A percentile compares a stretch with the other conserved stretches of the same genome.
These are phyloP conservation scores for Nelumbo lutea DNA, from an alignment of 164 flowering plant species.

Conservation along the genomic window DNA sequence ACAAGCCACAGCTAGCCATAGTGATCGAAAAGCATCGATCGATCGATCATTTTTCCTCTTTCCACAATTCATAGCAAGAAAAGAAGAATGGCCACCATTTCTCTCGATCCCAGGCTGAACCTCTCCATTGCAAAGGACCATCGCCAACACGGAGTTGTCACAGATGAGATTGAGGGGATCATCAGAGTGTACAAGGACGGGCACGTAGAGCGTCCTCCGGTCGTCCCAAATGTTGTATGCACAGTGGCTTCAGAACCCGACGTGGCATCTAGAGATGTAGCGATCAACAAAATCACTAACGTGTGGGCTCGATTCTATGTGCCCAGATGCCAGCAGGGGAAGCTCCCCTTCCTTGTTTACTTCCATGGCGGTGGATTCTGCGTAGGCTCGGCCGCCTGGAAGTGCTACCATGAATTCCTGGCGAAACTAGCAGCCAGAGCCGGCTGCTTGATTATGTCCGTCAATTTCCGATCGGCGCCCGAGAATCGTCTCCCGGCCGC, in stretches of 20 bases:
- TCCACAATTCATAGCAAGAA: slow-evolving; percentile 8
- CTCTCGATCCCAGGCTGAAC: slow-evolving; percentile 28
- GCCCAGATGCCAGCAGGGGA: slow-evolving; percentile 25
- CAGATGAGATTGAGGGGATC: slow-evolving; percentile 46
- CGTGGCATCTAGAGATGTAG: slow-evolving; percentile 38
- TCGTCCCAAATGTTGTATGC: slow-evolving; percentile 35
- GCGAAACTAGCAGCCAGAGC: slow-evolving; percentile 28
- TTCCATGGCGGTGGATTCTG: slow-evolving; percentile 71
- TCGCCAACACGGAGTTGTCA: slow-evolving; percentile 23
- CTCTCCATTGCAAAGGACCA: slow-evolving; percentile 14
- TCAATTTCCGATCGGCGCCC: slow-evolving; percentile 49
- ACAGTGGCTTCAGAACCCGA: slow-evolving; percentile 27
- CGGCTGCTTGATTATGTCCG: slow-evolving; percentile 38
- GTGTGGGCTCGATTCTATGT: slow-evolving; percentile 47
- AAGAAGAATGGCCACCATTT: slow-evolving; percentile 35
- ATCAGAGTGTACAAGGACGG: slow-evolving; percentile 56
- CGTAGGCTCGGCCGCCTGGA: slow-evolving; percentile 59
- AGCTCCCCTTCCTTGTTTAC: slow-evolving; percentile 43
- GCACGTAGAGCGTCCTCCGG: slow-evolving; percentile 43
- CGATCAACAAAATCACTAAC: slow-evolving; percentile 34
- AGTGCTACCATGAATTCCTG: slow-evolving; percentile 52
- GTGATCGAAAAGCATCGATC: too few species aligned
- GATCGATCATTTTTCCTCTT: neutral
- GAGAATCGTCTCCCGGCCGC: slow-evolving; percentile 55
- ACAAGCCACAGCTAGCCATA: too few species aligned